A percentile compares a stretch with the other conserved stretches of the same genome.
phyloP scores from a whole-genome alignment of 139 green algal species.

The Chlamydomonas asymmetrica region DNA sequence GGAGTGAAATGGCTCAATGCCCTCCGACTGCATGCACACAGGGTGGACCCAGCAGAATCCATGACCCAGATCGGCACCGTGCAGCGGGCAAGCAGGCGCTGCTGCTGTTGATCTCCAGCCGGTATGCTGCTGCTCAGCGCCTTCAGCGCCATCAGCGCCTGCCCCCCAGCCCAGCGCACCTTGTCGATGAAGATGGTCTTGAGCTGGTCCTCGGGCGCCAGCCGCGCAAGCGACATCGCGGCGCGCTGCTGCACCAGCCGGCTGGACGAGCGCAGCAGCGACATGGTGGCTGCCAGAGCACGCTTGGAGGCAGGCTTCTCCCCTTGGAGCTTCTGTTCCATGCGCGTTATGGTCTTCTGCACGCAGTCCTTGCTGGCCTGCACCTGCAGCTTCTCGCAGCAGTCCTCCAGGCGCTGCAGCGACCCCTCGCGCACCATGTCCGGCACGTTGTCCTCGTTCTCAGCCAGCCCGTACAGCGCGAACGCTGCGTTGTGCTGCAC shows the following conservation, averaged over 20 bases:
- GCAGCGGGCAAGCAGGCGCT: too few species aligned
- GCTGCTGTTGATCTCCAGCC: too few species aligned
- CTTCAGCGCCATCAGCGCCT: too few species aligned
- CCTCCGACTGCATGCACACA: too few species aligned
- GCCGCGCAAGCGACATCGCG: slow-evolving; percentile 80
- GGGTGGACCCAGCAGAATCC: too few species aligned
- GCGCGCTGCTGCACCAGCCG: slow-evolving; percentile 56
- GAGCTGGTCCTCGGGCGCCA: slow-evolving; percentile 71
- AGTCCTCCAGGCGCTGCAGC: slow-evolving; percentile 68
- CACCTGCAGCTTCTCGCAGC: slow-evolving; percentile 72
- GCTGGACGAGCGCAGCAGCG: slow-evolving; percentile 72
- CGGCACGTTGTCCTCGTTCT: slow-evolving; percentile 97
- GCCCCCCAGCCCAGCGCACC: too few species aligned
- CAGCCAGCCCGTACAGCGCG: slow-evolving; percentile 91
- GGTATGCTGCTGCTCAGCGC: too few species aligned
- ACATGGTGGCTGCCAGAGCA: slow-evolving; percentile 67
- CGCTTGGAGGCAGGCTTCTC: slow-evolving; percentile 29
- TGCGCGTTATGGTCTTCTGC: slow-evolving; percentile 92
- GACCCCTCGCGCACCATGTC: slow-evolving; percentile 82
- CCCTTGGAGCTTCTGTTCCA: slow-evolving; percentile 83
- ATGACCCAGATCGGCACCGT: too few species aligned
- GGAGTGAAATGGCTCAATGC: too few species aligned
- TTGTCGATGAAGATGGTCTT: slow-evolving; percentile 35
- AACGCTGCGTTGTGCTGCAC: slow-evolving; percentile 56
- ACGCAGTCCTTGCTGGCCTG: slow-evolving; percentile 87